Percentiles rank a stretch among this genome's conserved stretches.
Conservation (phyloP, 208 protist genomes). For the Polymyxa betae region DNA sequence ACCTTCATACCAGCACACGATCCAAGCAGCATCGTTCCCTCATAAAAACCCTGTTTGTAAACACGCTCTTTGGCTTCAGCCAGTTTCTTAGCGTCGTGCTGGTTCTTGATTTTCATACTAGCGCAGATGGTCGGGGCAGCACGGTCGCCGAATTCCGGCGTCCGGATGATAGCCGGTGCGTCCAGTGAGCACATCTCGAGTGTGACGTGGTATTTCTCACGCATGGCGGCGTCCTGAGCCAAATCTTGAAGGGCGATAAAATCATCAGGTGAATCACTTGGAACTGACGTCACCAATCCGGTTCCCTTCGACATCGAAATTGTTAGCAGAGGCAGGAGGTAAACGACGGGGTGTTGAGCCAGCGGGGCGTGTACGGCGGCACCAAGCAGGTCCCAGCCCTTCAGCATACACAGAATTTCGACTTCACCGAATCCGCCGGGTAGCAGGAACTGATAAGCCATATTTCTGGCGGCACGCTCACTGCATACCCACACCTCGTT, state of each 20-base stretch:
- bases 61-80: conserved; percentile 93
- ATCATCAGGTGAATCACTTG: conserved; percentile 68
- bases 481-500: conserved; percentile 91
- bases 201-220: conserved; percentile 72
- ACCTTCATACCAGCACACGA: conserved; percentile 76
- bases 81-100: conserved; percentile 91
- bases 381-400: conserved; percentile 89
- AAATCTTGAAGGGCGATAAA: conserved; percentile 79
- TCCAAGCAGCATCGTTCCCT: conserved; percentile 88
- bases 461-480: conserved; percentile 86
- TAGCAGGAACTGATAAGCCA: conserved; percentile 88
- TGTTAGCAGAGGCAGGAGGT: conserved; percentile 95
- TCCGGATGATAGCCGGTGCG: conserved; percentile 91
- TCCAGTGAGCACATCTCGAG: conserved; percentile 89
- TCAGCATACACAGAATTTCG: conserved; percentile 82
- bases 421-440: conserved; percentile 65
- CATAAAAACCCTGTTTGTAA: conserved; percentile 97
- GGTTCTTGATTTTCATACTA: conserved; percentile 91
- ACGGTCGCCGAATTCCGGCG: conserved; percentile 74
- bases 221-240: conserved; percentile 77
- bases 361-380: conserved; percentile 86
- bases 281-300: conserved; percentile 65
- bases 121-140: conserved; percentile 59
- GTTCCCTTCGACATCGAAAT: conserved; percentile 91
- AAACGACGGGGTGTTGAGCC: conserved; percentile 84